phyloP scores from a whole-genome alignment of 805 yeast species.

The Zygotorulaspora chibaensis region DNA sequence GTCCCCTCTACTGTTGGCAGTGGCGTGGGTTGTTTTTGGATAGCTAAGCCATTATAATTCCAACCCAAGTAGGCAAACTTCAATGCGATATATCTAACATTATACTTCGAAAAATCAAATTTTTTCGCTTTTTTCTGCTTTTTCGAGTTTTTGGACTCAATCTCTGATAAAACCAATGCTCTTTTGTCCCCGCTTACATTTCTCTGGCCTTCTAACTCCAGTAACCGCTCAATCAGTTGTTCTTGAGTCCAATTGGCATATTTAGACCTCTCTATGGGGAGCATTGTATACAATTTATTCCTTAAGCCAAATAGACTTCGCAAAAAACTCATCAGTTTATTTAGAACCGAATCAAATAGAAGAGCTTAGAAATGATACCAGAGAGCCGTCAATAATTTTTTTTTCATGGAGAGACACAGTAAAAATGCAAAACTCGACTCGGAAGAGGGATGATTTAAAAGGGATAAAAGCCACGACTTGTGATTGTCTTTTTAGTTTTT shows the following conservation, averaged over 20 bases:
- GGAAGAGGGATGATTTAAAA: too few relatives aligned
- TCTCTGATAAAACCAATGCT: conserved; percentile 3
- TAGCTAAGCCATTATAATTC: conserved; percentile 88
- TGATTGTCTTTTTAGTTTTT: neutral
- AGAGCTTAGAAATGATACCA: neutral
- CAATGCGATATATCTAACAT: conserved; percentile 69
- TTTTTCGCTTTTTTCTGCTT: conserved; percentile 37
- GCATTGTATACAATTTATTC: conserved; percentile 1
- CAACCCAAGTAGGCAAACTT: conserved; percentile 88
- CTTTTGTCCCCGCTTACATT: neutral
- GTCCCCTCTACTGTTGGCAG: conserved; percentile 83
- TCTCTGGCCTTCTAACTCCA: conserved; percentile 46
- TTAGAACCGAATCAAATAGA: neutral
- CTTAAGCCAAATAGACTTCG: conserved; percentile 3
- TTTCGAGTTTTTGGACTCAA: conserved; percentile 7
- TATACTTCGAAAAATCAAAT: conserved; percentile 63
- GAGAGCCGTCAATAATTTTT: neutral
- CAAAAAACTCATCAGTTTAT: conserved; percentile 6
- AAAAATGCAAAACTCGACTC: too few relatives aligned
- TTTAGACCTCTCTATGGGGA: conserved; percentile 23
- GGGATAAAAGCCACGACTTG: neutral
- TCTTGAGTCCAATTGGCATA: conserved; percentile 63
- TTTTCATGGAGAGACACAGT: too few relatives aligned
- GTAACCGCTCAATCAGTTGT: conserved; percentile 54
- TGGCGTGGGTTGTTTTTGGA: conserved; percentile 70